Evolutionary conservation across 2,329 filamentous ascomycete species (phyloP).

Genomic region (Tympanopsis confertula): DNA sequence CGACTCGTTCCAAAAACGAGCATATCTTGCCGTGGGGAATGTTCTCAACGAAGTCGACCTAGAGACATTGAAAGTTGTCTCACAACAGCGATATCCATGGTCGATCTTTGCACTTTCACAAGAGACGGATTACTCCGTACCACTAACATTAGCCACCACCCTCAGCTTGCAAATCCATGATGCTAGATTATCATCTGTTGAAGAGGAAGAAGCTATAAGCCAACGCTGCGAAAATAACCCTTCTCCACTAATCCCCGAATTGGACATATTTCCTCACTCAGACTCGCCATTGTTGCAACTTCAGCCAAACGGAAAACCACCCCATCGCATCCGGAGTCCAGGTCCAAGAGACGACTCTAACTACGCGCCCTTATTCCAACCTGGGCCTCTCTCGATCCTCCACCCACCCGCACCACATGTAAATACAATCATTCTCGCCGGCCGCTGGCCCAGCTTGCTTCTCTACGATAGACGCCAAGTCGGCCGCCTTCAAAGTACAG

Average conservation of each 20-base stretch:
- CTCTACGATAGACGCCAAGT: neutral
- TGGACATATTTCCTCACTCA: neutral
- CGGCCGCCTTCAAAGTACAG: neutral
- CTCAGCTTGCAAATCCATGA: neutral
- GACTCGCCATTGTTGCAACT: neutral
- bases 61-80: neutral
- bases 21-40: neutral
- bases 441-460: neutral
- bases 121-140: neutral
- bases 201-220: neutral
- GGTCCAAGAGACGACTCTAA: neutral
- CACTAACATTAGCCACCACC: neutral
- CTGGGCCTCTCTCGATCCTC: neutral
- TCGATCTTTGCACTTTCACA: neutral
- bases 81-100: constrained; percentile 1
- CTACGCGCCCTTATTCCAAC: neutral
- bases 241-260: neutral
- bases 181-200: neutral
- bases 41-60: constrained; percentile 1
- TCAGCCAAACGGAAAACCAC: neutral
- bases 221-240: neutral
- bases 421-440: neutral
- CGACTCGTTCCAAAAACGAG: neutral
- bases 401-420: neutral
- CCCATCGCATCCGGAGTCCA: neutral